These are phyloP conservation scores for Penicillium sp. DNA, from an alignment of 2,329 filamentous ascomycete species.

Conservation along the genomic window DNA sequence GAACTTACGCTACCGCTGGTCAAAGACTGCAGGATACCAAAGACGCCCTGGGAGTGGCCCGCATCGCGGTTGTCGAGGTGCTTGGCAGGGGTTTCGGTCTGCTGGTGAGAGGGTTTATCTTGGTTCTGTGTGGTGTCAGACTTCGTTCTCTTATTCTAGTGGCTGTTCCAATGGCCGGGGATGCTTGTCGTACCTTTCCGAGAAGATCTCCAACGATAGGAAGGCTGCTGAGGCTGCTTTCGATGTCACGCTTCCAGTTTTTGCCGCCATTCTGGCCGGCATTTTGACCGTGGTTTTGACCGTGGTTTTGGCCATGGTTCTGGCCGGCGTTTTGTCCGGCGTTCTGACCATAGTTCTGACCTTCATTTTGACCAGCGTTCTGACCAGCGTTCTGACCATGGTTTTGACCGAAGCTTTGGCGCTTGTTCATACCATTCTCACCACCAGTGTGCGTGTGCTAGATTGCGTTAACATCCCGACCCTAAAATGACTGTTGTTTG, in stretches of 20 bases:
- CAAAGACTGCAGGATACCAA: slow-evolving; percentile 10
- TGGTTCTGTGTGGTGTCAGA: background rate
- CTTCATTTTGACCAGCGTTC: slow-evolving; percentile 11
- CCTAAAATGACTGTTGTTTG: background rate
- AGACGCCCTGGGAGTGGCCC: slow-evolving; percentile 3
- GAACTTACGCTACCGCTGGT: slow-evolving; percentile 18
- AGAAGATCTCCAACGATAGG: slow-evolving; percentile 18
- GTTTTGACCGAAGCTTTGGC: slow-evolving; percentile 6
- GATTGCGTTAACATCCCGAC: background rate
- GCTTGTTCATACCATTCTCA: slow-evolving; percentile 6
- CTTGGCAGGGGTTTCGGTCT: slow-evolving; percentile 2
- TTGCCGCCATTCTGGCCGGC: slow-evolving; percentile 1
- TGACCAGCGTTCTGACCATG: slow-evolving; percentile 11
- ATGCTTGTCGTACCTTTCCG: slow-evolving; percentile 4
- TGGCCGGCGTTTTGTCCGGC: slow-evolving; percentile 8
- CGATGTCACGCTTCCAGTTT: slow-evolving; percentile 2
- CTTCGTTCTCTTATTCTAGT: background rate
- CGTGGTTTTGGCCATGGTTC: background rate
- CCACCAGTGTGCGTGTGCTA: slow-evolving; percentile 9
- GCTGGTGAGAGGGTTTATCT: background rate
- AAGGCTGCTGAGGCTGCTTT: slow-evolving; percentile 10
- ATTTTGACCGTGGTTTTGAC: background rate
- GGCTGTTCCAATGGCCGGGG: background rate
- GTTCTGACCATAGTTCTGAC: slow-evolving; percentile 9
- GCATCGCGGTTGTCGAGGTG: slow-evolving; percentile 1